phyloP scores from a whole-genome alignment of 108 stramenopile species.

The Hondaea fermentalgiana region DNA sequence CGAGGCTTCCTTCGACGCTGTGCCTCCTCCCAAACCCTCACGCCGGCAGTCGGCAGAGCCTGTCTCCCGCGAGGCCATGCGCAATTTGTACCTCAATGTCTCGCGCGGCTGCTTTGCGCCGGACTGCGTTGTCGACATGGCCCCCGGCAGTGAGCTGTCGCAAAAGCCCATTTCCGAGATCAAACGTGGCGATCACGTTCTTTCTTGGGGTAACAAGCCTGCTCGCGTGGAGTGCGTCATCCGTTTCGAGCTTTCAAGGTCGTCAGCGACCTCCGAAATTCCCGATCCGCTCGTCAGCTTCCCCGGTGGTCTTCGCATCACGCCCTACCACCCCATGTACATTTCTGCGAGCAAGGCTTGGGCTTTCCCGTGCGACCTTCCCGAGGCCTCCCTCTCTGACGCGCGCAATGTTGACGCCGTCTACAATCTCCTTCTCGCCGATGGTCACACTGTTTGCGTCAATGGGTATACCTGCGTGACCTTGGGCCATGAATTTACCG shows the following conservation, averaged over 20 bases:
- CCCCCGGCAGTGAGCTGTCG: not conserved
- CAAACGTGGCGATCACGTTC: not conserved
- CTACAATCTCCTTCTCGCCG: constrained; percentile 3
- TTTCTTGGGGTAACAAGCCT: not conserved
- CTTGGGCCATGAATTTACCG: constrained; percentile 26
- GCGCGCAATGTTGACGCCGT: not conserved
- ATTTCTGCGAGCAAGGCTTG: not conserved
- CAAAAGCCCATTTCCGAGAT: not conserved
- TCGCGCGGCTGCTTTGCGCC: constrained; percentile 18
- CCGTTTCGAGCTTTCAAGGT: not conserved
- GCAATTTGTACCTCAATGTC: constrained; percentile 19
- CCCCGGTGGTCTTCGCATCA: constrained; percentile 23
- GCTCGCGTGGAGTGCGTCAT: constrained; percentile 27
- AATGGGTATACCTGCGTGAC: constrained; percentile 16
- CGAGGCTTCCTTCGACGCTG: constrained; percentile 24
- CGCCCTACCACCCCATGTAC: constrained; percentile 40
- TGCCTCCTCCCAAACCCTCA: constrained; percentile 21
- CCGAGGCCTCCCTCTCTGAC: not conserved
- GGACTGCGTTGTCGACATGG: not conserved
- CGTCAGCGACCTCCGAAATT: not conserved
- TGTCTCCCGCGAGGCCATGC: not conserved
- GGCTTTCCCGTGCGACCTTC: constrained; percentile 14
- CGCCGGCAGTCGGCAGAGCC: not conserved
- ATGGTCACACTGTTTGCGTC: not conserved
- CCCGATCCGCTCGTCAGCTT: constrained; percentile 23